Evolutionary conservation across 2,329 filamentous ascomycete genomes (phyloP).

Genomic region (Nemania diffusa): DNA sequence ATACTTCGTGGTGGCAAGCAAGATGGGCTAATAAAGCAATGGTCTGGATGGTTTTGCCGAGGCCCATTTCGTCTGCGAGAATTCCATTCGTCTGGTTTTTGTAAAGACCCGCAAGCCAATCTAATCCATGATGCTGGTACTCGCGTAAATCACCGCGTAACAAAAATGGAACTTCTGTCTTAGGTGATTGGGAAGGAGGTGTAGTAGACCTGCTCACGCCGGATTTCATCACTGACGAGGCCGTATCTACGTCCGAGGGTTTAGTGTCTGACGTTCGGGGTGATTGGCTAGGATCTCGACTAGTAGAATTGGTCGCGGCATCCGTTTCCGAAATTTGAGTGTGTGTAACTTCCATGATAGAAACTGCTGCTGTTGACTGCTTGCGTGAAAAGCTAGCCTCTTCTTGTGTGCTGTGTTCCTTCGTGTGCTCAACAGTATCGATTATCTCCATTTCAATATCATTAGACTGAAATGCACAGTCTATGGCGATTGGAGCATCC

Average conservation of each 20-base stretch:
- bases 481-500: slow-evolving; percentile 33
- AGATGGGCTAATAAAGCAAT: slow-evolving; percentile 93
- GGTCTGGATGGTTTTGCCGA: slow-evolving; percentile 98
- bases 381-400: background rate
- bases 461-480: slow-evolving; percentile 37
- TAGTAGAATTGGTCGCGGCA: slow-evolving; percentile 55
- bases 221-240: slow-evolving; percentile 52
- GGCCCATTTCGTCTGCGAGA: slow-evolving; percentile 96
- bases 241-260: slow-evolving; percentile 60
- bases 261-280: slow-evolving; percentile 63
- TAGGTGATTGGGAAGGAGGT: slow-evolving; percentile 56
- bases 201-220: slow-evolving; percentile 51
- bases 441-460: slow-evolving; percentile 43
- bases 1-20: slow-evolving; percentile 87
- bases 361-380: slow-evolving; percentile 29
- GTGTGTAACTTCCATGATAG: slow-evolving; percentile 44
- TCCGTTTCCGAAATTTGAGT: slow-evolving; percentile 56
- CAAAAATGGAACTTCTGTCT: slow-evolving; percentile 82
- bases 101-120: slow-evolving; percentile 95
- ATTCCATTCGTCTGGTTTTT: slow-evolving; percentile 95
- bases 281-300: slow-evolving; percentile 59
- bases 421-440: slow-evolving; percentile 41
- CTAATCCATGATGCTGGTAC: slow-evolving; percentile 96
- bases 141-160: slow-evolving; percentile 89
- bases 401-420: slow-evolving; percentile 25